Evolutionary conservation across 805 yeast genomes (phyloP), one percentile per base, ranked within the genome.

Genomic region (Saccharomycopsis sp.): DNA sequence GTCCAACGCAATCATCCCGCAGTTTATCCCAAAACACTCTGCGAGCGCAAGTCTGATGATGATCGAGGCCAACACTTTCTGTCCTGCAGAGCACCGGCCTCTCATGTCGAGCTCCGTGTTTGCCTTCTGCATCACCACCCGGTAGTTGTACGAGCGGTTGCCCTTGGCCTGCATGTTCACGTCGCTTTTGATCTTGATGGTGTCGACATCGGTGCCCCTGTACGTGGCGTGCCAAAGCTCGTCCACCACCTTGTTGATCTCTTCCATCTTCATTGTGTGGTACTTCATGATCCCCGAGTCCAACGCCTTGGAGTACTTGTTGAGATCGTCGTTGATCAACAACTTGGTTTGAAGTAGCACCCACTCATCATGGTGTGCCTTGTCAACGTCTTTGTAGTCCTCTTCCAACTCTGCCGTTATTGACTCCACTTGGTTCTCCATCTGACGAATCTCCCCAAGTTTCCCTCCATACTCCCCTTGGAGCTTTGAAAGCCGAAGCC

Each of bases 21-120:
- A 89, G 55, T 83, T 85, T 1, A 78, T 70, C 5, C 98, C 97
- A 64, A 92, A 89, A 53, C 96, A 85, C 59, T 92, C 97, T 1
- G 97, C 92, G 36, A 92, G 64, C 0, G 96, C 96, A 42, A 92
- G 62, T 41, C 99, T 68, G 42, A 92, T 89, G 23, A 92, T 77
- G 36, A 92, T 88, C 30, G 94, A 80, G 0, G 97, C 96, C 34
- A 92, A 61, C 4, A 92, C 96, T 53, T 87, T 85, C 59, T 92
- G 99, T 0, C 99, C 99, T 0, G 98, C 97, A 1, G 96, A 85
- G 58, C 99, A 92, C 43, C 98, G 65, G 0, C 98, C 99, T 48
- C 99, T 72, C 99, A 92, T 92, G 56, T 92, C 99, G 36, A 92
- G 64, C 58, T 92, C 97, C 1, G 79, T 82, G 45, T 83, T 89